phyloP scores from a whole-genome alignment of 352 stramenopile genomes.

The Pythium chondricola region DNA sequence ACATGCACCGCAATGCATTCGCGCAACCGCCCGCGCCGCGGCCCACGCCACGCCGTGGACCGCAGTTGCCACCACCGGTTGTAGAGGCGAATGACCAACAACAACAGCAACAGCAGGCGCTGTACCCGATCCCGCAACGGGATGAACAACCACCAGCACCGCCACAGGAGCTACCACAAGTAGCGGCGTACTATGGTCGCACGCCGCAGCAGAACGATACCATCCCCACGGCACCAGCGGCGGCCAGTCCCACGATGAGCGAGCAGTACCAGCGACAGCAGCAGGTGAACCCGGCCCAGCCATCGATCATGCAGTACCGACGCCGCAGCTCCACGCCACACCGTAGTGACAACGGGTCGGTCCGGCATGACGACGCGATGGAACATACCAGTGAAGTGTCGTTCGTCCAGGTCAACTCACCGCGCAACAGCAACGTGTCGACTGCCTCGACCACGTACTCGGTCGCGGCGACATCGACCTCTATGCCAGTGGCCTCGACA shows the following conservation, averaged over 20 bases:
- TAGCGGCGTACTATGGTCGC: constrained; percentile 16
- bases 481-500: constrained; percentile 19
- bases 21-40: constrained; percentile 4
- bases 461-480: constrained; percentile 5
- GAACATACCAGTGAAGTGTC: constrained; percentile 16
- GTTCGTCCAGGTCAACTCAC: constrained; percentile 38
- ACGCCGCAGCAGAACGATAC: neutral
- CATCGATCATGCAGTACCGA: constrained; percentile 18
- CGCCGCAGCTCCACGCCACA: constrained; percentile 4
- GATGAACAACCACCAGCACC: neutral
- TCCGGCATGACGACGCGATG: constrained; percentile 14
- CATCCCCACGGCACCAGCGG: neutral
- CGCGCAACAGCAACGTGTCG: constrained; percentile 18
- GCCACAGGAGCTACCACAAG: constrained; percentile 11
- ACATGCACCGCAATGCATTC: constrained; percentile 31
- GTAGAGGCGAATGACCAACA: constrained; percentile 23
- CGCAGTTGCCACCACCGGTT: constrained; percentile 17
- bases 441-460: constrained; percentile 19
- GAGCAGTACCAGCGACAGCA: constrained; percentile 13
- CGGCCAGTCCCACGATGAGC: neutral
- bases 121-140: constrained; percentile 7
- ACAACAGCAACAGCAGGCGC: constrained; percentile 11
- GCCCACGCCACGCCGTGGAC: constrained; percentile 11
- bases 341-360: constrained; percentile 14
- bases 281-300: constrained; percentile 9